phyloP scores from a whole-genome alignment of 768 basidiomycete genomes.

The Russula lepida region DNA sequence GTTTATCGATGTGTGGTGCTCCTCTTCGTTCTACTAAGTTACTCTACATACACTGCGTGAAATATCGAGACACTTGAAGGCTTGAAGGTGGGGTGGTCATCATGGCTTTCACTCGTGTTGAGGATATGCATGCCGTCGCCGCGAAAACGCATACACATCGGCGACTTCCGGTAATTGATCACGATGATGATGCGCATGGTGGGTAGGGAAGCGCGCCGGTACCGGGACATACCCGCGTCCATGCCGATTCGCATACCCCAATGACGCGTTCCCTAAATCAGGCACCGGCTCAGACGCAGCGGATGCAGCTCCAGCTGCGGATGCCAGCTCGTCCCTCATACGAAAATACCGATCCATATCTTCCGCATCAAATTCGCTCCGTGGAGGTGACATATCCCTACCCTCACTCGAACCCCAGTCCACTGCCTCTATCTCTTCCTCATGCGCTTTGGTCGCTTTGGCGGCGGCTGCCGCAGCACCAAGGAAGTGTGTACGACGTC shows the following conservation, averaged over 20 bases:
- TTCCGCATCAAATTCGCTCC: conserved; percentile 53
- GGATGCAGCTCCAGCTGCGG: background rate
- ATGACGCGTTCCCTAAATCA: background rate
- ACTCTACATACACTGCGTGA: background rate
- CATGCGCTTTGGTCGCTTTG: background rate
- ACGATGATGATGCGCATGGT: background rate
- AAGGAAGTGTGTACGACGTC: conserved; percentile 49
- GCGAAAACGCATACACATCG: background rate
- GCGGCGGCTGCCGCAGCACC: conserved; percentile 28
- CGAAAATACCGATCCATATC: conserved; percentile 76
- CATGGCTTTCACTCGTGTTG: background rate
- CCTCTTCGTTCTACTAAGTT: background rate
- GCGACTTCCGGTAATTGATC: background rate
- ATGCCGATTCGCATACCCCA: background rate
- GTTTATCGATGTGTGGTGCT: background rate
- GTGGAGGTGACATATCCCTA: conserved; percentile 23
- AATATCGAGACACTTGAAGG: background rate
- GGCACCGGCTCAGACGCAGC: background rate
- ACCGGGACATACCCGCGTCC: background rate
- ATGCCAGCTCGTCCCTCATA: conserved; percentile 25
- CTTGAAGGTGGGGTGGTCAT: background rate
- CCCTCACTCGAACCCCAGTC: conserved; percentile 7
- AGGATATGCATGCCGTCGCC: background rate
- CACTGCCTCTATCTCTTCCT: conserved; percentile 2
- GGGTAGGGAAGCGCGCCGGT: background rate